A percentile compares a stretch with the other conserved stretches of the same genome.
Conservation (phyloP, 176 grass and related monocot species). For the Oryza officinalis region DNA sequence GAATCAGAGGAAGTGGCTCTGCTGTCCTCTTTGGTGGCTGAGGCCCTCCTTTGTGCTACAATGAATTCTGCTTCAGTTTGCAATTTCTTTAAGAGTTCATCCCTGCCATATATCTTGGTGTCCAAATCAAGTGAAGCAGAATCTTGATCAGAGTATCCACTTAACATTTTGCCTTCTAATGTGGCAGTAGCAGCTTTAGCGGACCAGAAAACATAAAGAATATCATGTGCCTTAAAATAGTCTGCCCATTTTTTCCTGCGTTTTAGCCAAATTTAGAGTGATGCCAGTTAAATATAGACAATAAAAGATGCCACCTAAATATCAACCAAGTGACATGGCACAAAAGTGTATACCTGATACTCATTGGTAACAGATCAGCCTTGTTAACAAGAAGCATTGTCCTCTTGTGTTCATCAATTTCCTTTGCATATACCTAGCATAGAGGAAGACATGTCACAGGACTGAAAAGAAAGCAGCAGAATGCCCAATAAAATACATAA, state of each 20-base stretch:
- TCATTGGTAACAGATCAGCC: constrained; percentile 81
- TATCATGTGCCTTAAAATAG: constrained; percentile 68
- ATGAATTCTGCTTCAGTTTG: constrained; percentile 86
- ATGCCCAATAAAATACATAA: not conserved
- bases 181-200: constrained; percentile 84
- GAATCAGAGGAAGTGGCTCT: constrained; percentile 45
- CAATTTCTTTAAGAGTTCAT: constrained; percentile 77
- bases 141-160: constrained; percentile 45
- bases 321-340: constrained; percentile 11
- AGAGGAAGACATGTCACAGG: constrained; percentile 28
- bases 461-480: not conserved
- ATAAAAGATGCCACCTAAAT: not conserved
- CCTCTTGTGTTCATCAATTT: constrained; percentile 86
- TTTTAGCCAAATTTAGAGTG: constrained; percentile 23
- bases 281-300: not conserved
- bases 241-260: constrained; percentile 82
- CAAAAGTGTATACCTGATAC: constrained; percentile 57
- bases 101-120: constrained; percentile 75
- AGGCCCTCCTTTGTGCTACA: constrained; percentile 39
- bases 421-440: constrained; percentile 68
- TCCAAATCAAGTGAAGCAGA: constrained; percentile 48
- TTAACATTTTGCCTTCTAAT: constrained; percentile 75
- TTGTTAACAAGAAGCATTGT: constrained; percentile 96
- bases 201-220: constrained; percentile 93
- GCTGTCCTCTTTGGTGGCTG: constrained; percentile 17